Percentiles rank a stretch among this genome's conserved stretches.
Conservation (phyloP, 2,329 filamentous ascomycete genomes). For the Arthroderma uncinatum region DNA sequence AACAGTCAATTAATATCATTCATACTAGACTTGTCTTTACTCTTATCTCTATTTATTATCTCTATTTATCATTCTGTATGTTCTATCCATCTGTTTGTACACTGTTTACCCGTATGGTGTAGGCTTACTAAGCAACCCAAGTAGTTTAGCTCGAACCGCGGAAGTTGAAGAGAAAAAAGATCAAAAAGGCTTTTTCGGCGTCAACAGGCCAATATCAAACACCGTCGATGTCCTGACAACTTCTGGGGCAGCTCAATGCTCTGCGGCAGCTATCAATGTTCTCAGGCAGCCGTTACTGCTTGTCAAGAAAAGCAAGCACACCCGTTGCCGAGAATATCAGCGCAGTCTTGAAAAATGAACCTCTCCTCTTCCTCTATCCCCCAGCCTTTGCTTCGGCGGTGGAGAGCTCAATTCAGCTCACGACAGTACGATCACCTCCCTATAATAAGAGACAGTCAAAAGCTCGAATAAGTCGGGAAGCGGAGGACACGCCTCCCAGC, state of each 20-base stretch:
- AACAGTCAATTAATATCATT: background rate
- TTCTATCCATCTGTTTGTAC: background rate
- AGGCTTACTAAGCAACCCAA: background rate
- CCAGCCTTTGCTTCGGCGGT: conserved; percentile 27
- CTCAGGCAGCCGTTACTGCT: conserved; percentile 32
- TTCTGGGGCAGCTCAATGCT: background rate
- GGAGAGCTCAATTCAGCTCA: background rate
- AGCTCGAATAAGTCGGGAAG: background rate
- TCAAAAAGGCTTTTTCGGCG: conserved; percentile 4
- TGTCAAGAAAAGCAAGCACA: conserved; percentile 30
- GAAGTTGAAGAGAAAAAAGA: background rate
- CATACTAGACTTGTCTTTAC: background rate
- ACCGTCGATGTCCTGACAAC: background rate
- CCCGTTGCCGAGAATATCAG: conserved; percentile 28
- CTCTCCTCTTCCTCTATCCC: conserved; percentile 38
- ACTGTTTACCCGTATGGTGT: background rate
- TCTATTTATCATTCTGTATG: background rate
- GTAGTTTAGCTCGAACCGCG: background rate
- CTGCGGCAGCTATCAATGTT: conserved; percentile 28
- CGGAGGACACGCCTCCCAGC: background rate
- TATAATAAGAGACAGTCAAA: conserved; percentile 9
- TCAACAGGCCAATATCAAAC: background rate
- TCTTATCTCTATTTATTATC: background rate
- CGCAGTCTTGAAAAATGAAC: conserved; percentile 29
- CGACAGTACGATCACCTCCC: background rate